These are phyloP conservation scores for Boechera stricta DNA, from an alignment of 345 rosid genomes.

Conservation along the genomic window DNA sequence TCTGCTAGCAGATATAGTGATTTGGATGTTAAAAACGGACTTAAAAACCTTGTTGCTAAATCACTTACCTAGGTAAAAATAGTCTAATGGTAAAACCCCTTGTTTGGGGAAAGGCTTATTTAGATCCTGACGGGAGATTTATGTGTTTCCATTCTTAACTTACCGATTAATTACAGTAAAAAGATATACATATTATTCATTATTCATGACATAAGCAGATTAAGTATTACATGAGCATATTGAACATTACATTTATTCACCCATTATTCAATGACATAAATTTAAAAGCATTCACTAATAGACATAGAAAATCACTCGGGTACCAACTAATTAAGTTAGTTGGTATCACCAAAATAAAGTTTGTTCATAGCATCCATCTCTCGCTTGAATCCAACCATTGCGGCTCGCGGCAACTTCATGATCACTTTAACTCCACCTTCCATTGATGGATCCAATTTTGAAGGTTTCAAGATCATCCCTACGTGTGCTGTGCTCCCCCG, in stretches of 20 bases:
- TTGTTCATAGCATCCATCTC: conserved; percentile 36
- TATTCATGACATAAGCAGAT: too few species aligned
- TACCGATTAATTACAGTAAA: too few species aligned
- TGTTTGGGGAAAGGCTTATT: too few species aligned
- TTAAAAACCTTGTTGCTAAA: too few species aligned
- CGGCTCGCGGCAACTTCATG: conserved; percentile 51
- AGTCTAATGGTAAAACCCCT: too few species aligned
- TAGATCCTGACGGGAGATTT: too few species aligned
- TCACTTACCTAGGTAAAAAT: too few species aligned
- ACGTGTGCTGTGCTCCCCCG: conserved; percentile 42
- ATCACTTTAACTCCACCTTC: conserved; percentile 54
- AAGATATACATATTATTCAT: too few species aligned
- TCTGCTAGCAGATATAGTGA: too few species aligned
- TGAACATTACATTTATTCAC: not conserved
- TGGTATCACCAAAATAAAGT: not conserved
- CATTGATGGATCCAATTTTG: conserved; percentile 45
- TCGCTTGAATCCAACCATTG: conserved; percentile 49
- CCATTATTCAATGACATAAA: not conserved
- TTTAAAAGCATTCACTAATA: not conserved
- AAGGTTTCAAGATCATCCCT: conserved; percentile 48
- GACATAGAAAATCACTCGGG: not conserved
- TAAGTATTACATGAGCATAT: not conserved
- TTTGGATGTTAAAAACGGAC: too few species aligned
- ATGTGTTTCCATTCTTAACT: too few species aligned
- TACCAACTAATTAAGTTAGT: not conserved